Evolutionary conservation across 768 basidiomycete species (phyloP), one percentile per base, ranked within the genome.

Genomic region (Termitomyces sp.): DNA sequence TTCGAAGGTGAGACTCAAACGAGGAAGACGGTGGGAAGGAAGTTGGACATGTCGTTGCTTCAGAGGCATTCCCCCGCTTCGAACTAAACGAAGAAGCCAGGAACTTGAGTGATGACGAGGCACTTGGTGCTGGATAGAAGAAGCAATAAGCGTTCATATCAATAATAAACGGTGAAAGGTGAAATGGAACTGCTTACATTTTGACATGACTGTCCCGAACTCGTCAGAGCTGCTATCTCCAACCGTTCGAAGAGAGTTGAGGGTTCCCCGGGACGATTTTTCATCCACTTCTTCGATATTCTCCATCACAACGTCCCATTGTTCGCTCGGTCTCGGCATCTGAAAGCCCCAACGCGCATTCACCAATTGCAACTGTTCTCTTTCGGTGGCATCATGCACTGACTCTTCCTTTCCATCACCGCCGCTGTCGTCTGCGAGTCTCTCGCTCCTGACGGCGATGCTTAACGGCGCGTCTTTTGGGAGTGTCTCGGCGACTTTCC

Each of bases 261-360:
- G 67, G 0, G 79, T 84, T 45, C 79, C 78, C 67, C 76, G 78
- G 6, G 76, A 78, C 36, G 76, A 79, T 61, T 66, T 72, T 61
- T 89, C 88, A 37, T 88, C 86, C 18, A 77, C 51, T 58, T 92
- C 90, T 53, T 82, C 75, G 39, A 89, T 92, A 59, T 83, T 82
- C 55, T 93, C 91, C 86, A 93, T 91, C n/a, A 92, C 83, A 59
- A 93, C 75, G 67, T 91, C 89, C 90, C 92, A 93, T 65, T 88
- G 86, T 65, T 90, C 88, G 66, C 89, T 89, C 0, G 88, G 87
- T 45, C 88, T 79, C 11, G 84, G 73, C 59, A 76, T 67, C 41
- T 70, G 64, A 55, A 59, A 64, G 13, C 58, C 54, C 64, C 66
- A 64, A 13, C 52, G 56, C n/a, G 61, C 53, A 24, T 64, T 55